Conservation (phyloP, 2,329 filamentous ascomycete species). For the Pyrenochaeta sp. region DNA sequence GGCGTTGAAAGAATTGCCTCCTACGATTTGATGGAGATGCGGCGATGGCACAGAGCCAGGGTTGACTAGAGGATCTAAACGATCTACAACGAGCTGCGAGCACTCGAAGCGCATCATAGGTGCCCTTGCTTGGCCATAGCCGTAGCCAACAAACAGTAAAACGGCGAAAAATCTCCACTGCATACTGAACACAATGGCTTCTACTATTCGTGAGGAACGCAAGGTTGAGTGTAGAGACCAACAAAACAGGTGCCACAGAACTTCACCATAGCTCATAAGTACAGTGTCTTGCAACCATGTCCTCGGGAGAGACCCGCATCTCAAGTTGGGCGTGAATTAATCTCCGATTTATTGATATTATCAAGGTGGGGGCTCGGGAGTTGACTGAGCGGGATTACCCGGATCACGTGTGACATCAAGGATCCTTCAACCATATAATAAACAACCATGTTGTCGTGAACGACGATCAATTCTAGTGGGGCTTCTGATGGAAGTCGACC, state of each 20-base stretch:
- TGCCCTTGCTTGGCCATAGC: background rate
- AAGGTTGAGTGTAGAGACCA: background rate
- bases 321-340: background rate
- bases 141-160: background rate
- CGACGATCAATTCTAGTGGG: background rate
- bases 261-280: background rate
- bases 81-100: slow-evolving; percentile 36
- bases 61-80: slow-evolving; percentile 34
- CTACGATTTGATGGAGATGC: slow-evolving; percentile 34
- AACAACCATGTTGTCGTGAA: background rate
- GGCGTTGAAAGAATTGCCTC: slow-evolving; percentile 34
- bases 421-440: background rate
- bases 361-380: background rate
- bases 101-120: slow-evolving; percentile 35
- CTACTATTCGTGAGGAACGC: too few relatives aligned
- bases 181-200: background rate
- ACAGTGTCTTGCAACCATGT: background rate
- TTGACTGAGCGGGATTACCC: background rate
- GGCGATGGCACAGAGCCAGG: slow-evolving; percentile 31
- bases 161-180: background rate
- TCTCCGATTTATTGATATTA: background rate
- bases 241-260: background rate
- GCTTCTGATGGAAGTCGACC: background rate
- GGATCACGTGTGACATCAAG: background rate
- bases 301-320: background rate